Percentiles rank a stretch among this genome's conserved stretches.
Conservation (phyloP, 768 basidiomycete species). For the Dictyophora rubrovolvata region DNA sequence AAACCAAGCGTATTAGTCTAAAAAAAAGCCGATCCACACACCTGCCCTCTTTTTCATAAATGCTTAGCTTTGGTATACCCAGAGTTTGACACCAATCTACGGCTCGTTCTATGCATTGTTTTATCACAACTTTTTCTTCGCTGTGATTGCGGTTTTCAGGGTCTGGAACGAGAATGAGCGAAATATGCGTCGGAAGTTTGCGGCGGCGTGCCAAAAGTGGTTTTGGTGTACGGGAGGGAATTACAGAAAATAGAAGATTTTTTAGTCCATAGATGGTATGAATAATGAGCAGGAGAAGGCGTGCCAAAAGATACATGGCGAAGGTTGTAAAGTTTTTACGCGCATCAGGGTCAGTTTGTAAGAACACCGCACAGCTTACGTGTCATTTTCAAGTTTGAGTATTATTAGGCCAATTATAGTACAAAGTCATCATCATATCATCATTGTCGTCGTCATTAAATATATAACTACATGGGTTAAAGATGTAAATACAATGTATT, state of each 20-base stretch:
- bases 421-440: neutral
- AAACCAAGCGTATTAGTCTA: too few species aligned
- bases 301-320: constrained; percentile 2
- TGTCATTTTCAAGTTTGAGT: neutral
- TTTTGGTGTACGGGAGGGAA: constrained; percentile 31
- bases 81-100: constrained; percentile 52
- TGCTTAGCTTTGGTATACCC: constrained; percentile 54
- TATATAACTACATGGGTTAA: neutral
- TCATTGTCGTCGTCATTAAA: neutral
- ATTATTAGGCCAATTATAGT: neutral
- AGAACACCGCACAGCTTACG: neutral
- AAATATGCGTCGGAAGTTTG: constrained; percentile 57
- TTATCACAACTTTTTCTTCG: constrained; percentile 31
- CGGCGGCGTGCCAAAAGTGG: constrained; percentile 41
- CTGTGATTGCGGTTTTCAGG: constrained; percentile 23
- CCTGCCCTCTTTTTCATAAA: constrained; percentile 67
- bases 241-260: constrained; percentile 21
- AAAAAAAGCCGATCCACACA: neutral
- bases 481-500: neutral
- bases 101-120: constrained; percentile 43
- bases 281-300: constrained; percentile 36
- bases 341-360: neutral
- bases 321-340: neutral
- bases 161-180: constrained; percentile 48
- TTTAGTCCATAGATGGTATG: constrained; percentile 17